These are phyloP conservation scores for Rhododendron molle DNA, from an alignment of 148 eudicot species.

Conservation along the genomic window DNA sequence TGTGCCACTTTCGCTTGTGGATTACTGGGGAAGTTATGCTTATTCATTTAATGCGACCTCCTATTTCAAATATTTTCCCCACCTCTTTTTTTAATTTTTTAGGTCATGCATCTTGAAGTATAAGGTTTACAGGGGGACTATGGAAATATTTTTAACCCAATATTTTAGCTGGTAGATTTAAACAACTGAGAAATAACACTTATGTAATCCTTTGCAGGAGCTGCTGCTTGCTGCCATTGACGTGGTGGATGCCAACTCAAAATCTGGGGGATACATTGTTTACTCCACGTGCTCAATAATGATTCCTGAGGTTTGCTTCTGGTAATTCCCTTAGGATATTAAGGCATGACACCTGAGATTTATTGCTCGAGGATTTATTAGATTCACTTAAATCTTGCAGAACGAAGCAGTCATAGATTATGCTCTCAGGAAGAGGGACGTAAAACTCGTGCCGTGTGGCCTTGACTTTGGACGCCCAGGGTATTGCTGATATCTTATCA, in stretches of 20 bases:
- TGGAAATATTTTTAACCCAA: neutral
- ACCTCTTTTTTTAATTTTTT: too few species aligned
- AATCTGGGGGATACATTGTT: conserved; percentile 89
- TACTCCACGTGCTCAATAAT: conserved; percentile 97
- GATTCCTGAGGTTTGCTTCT: conserved; percentile 76
- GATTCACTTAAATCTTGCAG: conserved; percentile 36
- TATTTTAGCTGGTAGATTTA: neutral
- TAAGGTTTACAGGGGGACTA: neutral
- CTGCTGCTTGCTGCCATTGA: conserved; percentile 91
- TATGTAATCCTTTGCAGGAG: conserved; percentile 48
- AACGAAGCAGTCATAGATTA: conserved; percentile 96
- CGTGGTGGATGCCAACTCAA: conserved; percentile 94
- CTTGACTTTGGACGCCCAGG: conserved; percentile 84
- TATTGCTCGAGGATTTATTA: conserved; percentile 12
- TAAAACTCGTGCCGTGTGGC: conserved; percentile 85
- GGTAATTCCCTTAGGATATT: neutral
- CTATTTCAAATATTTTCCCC: neutral
- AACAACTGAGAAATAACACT: neutral
- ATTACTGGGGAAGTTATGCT: neutral
- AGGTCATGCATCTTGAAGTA: neutral
- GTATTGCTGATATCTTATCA: conserved; percentile 34
- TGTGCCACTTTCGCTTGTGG: neutral
- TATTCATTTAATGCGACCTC: neutral
- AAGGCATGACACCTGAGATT: neutral
- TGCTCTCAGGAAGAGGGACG: conserved; percentile 91